Conservation (phyloP, 805 yeast genomes). For the Spencermartinsiella europaea region DNA sequence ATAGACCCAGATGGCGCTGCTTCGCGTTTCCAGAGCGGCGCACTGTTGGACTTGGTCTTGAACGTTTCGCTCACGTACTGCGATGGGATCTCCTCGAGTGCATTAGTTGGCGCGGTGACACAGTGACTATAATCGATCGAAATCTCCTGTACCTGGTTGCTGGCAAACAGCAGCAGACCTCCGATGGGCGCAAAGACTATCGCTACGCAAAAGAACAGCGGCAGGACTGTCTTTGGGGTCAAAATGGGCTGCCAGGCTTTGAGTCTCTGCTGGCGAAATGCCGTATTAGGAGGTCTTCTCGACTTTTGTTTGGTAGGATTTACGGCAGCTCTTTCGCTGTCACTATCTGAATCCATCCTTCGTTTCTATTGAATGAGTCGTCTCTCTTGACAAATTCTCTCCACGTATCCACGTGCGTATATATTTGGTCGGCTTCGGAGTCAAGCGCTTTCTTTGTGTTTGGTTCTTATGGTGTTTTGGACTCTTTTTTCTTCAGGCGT, state of each 20-base stretch:
- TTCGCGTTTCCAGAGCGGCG: slow-evolving; percentile 67
- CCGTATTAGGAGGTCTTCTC: slow-evolving; percentile 40
- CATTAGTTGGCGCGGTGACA: slow-evolving; percentile 41
- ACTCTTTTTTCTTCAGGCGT: too few relatives aligned
- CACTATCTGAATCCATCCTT: slow-evolving; percentile 24
- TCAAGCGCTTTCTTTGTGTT: too few relatives aligned
- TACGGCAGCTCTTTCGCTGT: slow-evolving; percentile 30
- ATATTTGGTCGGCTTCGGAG: too few relatives aligned
- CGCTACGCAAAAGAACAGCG: slow-evolving; percentile 68
- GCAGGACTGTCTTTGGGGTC: slow-evolving; percentile 87
- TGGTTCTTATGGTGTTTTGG: too few relatives aligned
- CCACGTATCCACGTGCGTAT: too few relatives aligned
- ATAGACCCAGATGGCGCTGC: slow-evolving; percentile 15
- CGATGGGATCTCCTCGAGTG: slow-evolving; percentile 50
- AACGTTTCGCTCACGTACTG: slow-evolving; percentile 59
- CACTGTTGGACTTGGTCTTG: slow-evolving; percentile 40
- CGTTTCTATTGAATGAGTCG: background rate
- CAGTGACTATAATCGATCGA: slow-evolving; percentile 75
- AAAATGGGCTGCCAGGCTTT: slow-evolving; percentile 83
- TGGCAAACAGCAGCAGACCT: slow-evolving; percentile 71
- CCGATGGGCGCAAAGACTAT: slow-evolving; percentile 88
- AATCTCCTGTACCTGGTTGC: slow-evolving; percentile 71
- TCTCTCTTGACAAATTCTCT: too few relatives aligned
- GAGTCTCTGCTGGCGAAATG: slow-evolving; percentile 50
- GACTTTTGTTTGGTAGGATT: slow-evolving; percentile 34